phyloP scores from a whole-genome alignment of 2,329 filamentous ascomycete genomes.

The Sphaerulina populicola region DNA sequence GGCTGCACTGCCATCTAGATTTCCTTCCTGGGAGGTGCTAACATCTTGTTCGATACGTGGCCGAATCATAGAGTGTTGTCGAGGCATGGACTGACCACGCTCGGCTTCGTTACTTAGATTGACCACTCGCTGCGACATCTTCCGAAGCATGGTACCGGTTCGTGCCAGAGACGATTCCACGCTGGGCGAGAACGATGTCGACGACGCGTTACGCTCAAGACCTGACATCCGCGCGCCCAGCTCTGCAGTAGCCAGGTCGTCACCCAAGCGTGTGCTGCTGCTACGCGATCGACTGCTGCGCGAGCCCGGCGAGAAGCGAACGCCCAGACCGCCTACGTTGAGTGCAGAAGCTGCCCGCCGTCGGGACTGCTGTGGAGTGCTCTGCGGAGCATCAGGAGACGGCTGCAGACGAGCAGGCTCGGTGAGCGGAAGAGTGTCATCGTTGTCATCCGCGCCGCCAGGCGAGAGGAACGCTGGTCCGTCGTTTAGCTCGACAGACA shows the following conservation, averaged over 20 bases:
- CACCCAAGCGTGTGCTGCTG: conserved; percentile 46
- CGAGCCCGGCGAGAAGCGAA: conserved; percentile 44
- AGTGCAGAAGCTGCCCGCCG: conserved; percentile 34
- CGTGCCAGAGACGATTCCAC: conserved; percentile 42
- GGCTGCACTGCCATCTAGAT: conserved; percentile 23
- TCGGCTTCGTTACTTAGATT: conserved; percentile 93
- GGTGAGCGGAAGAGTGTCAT: conserved; percentile 54
- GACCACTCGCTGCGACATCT: conserved; percentile 94
- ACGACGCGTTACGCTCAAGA: conserved; percentile 32
- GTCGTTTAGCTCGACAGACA: conserved; percentile 45
- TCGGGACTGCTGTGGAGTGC: conserved; percentile 38
- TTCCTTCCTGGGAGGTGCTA: conserved; percentile 1
- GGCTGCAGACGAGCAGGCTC: conserved; percentile 49
- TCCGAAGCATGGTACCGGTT: conserved; percentile 47
- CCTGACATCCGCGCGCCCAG: conserved; percentile 38
- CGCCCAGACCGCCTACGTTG: conserved; percentile 40
- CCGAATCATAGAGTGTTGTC: conserved; percentile 47
- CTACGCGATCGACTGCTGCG: conserved; percentile 32
- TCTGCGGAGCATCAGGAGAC: conserved; percentile 43
- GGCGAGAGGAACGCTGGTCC: conserved; percentile 49
- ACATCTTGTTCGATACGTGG: conserved; percentile 5
- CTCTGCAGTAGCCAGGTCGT: conserved; percentile 55
- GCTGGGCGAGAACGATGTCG: conserved; percentile 39
- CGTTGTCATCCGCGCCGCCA: conserved; percentile 36
- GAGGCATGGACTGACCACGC: conserved; percentile 62